Evolutionary conservation across 331 rosid genomes (phyloP), one percentile per base, ranked within the genome.

Genomic region (Rosa hybrid): DNA sequence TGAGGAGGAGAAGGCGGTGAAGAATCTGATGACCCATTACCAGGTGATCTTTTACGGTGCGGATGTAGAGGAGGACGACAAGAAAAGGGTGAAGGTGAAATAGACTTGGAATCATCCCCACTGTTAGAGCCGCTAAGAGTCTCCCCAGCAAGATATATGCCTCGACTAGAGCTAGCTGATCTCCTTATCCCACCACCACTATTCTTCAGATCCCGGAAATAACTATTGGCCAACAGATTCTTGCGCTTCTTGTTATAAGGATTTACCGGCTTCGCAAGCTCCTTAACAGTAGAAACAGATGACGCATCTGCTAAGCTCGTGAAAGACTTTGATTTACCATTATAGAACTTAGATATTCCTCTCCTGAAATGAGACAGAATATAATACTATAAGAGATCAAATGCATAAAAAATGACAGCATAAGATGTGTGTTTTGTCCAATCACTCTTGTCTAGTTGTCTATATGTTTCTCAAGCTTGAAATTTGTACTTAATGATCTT

Each of bases 321-420:
- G 89, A 83, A 92, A 48, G 97, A 92, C 89, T 91, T 92, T 0
- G 97, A 92, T 76, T 89, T 92, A 51, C 97, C 97, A 14, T 80
- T 88, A 20, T 91, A 92, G 57, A 92, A 92, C 78, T 41, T 87
- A 50, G 97, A 92, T 72, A 92, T 92, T 78, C 97, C 92, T 84
- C 83, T 89, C 92, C 97, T 92, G 91, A 80, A 80, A 82, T 72
- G 60, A 63, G 56, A 77, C 68, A 63, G 54, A 42, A 82, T 17
- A 3, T 3, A 17, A 75, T 59, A 72, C 69, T 60, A 46, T 54
- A 62, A 27, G 68, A 44, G 63, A 57, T 57, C 77, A 50, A 50
- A 75, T 49, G 48, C 68, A 34, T 59, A 46, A 46, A 64, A 34
- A 48, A n/a, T 7, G 1, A 49, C 56, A 45, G 74, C 50, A 68